Conservation (phyloP, 495 filamentous ascomycete genomes). For the Haplographium delicatum region DNA sequence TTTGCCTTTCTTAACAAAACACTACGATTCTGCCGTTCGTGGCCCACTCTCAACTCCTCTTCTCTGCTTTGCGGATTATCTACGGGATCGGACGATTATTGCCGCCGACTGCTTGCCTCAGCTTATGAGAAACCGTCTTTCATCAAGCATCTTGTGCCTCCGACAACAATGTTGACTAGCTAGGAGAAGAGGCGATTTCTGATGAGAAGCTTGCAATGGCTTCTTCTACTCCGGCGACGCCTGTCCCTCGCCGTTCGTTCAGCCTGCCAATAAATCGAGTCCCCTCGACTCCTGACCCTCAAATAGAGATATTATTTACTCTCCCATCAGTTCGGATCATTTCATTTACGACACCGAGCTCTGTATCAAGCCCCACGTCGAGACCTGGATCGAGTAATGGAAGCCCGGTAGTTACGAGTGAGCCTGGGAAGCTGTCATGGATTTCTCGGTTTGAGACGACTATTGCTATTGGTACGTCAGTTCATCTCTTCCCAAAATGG, state of each 20-base stretch:
- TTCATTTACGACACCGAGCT: slow-evolving; percentile 54
- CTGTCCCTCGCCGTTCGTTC: slow-evolving; percentile 43
- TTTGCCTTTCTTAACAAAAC: too few species aligned
- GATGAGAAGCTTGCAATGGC: slow-evolving; percentile 14
- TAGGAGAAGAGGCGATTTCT: neutral
- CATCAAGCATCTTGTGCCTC: neutral
- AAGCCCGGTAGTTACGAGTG: slow-evolving; percentile 26
- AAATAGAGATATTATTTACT: slow-evolving; percentile 64
- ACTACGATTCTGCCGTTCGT: neutral
- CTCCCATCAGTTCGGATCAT: slow-evolving; percentile 63
- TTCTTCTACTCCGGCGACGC: slow-evolving; percentile 32
- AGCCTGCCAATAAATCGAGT: slow-evolving; percentile 34
- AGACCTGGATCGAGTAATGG: slow-evolving; percentile 27
- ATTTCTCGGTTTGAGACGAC: slow-evolving; percentile 72
- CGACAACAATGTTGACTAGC: slow-evolving; percentile 17
- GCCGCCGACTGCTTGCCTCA: too few species aligned
- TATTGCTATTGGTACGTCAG: slow-evolving; percentile 62
- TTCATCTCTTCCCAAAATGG: neutral
- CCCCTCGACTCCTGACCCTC: slow-evolving; percentile 32
- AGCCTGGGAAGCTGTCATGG: slow-evolving; percentile 64
- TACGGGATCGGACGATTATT: too few species aligned
- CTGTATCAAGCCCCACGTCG: slow-evolving; percentile 30
- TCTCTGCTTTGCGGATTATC: too few species aligned
- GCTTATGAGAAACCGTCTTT: too few species aligned
- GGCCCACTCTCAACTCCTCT: too few species aligned